These are phyloP conservation scores for Hypericum perforatum DNA, from an alignment of 345 rosid species.

Conservation along the genomic window DNA sequence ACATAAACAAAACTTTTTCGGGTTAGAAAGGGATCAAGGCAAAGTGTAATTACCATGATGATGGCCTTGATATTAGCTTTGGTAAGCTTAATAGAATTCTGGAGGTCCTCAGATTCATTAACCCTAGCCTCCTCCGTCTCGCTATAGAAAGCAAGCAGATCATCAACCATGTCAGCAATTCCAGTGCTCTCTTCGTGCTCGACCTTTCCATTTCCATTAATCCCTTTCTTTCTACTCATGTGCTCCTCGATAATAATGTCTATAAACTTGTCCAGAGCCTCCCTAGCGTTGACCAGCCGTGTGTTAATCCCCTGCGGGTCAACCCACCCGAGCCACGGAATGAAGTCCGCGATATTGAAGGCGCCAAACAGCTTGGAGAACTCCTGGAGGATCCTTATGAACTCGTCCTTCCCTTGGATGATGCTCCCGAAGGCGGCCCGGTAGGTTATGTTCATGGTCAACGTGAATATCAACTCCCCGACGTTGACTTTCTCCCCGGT, in stretches of 20 bases:
- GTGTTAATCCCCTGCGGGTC: constrained; percentile 61
- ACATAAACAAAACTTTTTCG: no score
- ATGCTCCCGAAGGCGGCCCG: constrained; percentile 75
- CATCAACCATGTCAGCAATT: constrained; percentile 82
- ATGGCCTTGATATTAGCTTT: constrained; percentile 81
- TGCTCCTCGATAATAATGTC: constrained; percentile 70
- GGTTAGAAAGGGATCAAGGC: no score
- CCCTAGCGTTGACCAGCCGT: constrained; percentile 57
- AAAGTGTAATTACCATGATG: constrained; percentile 50
- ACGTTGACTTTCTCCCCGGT: constrained; percentile 51
- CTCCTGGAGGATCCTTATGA: constrained; percentile 71
- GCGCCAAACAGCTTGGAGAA: constrained; percentile 94
- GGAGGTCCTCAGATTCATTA: constrained; percentile 42
- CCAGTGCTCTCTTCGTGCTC: constrained; percentile 15
- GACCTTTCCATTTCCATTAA: no score
- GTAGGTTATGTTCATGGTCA: constrained; percentile 69
- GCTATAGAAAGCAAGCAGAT: constrained; percentile 58
- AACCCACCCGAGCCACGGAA: constrained; percentile 56
- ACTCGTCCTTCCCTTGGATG: constrained; percentile 60
- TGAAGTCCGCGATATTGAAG: constrained; percentile 74
- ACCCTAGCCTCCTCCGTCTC: constrained; percentile 59
- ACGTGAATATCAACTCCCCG: constrained; percentile 59
- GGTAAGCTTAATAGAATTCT: constrained; percentile 53
- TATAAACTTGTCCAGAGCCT: constrained; percentile 60
- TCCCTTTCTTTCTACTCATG: constrained; percentile 29